phyloP scores from a whole-genome alignment of 2,329 filamentous ascomycete species.

The Diaporthe sp. region DNA sequence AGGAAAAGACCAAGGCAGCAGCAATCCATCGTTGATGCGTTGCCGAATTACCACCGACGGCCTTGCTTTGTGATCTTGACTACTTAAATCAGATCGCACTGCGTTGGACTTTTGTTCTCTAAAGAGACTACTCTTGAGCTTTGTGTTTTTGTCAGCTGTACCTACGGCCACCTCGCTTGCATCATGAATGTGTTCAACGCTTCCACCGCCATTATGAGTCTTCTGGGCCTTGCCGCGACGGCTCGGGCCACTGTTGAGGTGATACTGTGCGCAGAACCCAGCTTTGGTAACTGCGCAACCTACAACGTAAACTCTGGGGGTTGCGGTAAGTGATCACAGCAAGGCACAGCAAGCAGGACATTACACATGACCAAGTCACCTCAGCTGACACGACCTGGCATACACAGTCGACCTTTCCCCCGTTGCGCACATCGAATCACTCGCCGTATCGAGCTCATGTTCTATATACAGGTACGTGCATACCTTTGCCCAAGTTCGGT shows the following conservation, averaged over 20 bases:
- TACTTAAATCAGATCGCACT: not conserved
- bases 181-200: conserved; percentile 1
- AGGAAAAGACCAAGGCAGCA: not conserved
- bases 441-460: conserved; percentile 13
- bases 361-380: not conserved
- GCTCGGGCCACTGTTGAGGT: conserved; percentile 15
- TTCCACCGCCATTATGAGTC: conserved; percentile 10
- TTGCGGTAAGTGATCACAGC: conserved; percentile 1
- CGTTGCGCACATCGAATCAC: conserved; percentile 11
- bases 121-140: not conserved
- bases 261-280: not conserved
- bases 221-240: not conserved
- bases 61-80: not conserved
- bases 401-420: not conserved
- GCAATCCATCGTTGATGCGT: not conserved
- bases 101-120: not conserved
- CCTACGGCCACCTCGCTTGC: no score
- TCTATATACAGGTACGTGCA: not conserved
- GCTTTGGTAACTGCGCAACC: not conserved
- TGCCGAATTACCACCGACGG: not conserved
- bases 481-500: not conserved
- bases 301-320: conserved; percentile 6
- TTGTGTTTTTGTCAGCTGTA: not conserved
- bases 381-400: not conserved
- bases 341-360: not conserved